These are phyloP conservation scores for Moesziomyces aphidis DNA, from an alignment of 1,284 basidiomycete species.

Conservation along the genomic window DNA sequence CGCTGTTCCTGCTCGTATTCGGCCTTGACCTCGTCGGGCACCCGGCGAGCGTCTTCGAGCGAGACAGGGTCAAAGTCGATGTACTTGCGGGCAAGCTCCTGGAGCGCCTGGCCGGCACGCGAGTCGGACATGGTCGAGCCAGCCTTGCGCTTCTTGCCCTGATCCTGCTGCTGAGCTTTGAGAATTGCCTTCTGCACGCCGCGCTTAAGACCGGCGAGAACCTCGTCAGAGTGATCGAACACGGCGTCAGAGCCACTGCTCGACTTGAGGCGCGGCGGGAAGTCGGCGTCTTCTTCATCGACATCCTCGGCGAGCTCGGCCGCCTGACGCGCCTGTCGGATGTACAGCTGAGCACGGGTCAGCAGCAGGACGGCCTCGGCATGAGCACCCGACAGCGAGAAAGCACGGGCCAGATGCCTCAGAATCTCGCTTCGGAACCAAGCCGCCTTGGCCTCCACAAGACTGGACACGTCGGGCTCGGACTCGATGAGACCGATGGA, in stretches of 20 bases:
- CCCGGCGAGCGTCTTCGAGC: constrained; percentile 39
- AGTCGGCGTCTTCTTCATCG: constrained; percentile 57
- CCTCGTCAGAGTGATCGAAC: constrained; percentile 46
- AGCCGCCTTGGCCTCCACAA: constrained; percentile 64
- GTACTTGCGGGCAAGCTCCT: constrained; percentile 58
- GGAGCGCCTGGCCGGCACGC: constrained; percentile 57
- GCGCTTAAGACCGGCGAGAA: constrained; percentile 34
- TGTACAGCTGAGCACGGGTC: constrained; percentile 57
- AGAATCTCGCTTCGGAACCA: constrained; percentile 63
- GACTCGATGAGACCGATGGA: constrained; percentile 61
- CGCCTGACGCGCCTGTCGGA: constrained; percentile 62
- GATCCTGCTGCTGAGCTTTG: constrained; percentile 23
- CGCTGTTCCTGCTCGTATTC: constrained; percentile 47
- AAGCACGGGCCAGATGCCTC: constrained; percentile 58
- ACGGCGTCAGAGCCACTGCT: constrained; percentile 28
- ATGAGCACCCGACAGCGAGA: constrained; percentile 45
- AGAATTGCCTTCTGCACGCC: constrained; percentile 43
- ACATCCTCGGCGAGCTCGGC: constrained; percentile 62
- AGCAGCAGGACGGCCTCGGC: constrained; percentile 61
- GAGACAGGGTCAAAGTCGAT: constrained; percentile 62
- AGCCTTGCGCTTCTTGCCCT: constrained; percentile 14
- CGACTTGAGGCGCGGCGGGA: constrained; percentile 50
- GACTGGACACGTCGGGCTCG: constrained; percentile 63
- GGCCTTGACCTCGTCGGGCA: constrained; percentile 31
- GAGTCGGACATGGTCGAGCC: constrained; percentile 42